phyloP scores from a whole-genome alignment of 805 yeast species.

The Sungouiozyma ichnusensis region DNA sequence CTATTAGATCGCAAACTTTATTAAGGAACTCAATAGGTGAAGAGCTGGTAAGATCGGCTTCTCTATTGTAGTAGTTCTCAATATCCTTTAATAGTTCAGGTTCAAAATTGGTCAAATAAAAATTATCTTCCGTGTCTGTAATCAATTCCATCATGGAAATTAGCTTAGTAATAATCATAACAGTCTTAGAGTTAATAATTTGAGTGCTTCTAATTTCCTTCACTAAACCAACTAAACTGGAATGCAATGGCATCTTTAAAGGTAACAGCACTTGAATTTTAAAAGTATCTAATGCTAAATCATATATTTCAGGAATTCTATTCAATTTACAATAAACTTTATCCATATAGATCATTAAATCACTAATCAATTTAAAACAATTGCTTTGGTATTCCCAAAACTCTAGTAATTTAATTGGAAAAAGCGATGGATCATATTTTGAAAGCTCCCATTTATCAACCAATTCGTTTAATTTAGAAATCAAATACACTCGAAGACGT shows the following conservation, averaged over 20 bases:
- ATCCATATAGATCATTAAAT: slow-evolving; percentile 78
- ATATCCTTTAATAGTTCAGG: slow-evolving; percentile 49
- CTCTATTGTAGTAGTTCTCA: slow-evolving; percentile 40
- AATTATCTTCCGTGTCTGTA: slow-evolving; percentile 48
- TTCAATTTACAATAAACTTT: slow-evolving; percentile 70
- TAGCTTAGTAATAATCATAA: slow-evolving; percentile 47
- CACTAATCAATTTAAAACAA: slow-evolving; percentile 69
- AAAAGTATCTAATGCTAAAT: slow-evolving; percentile 61
- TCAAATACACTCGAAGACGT: slow-evolving; percentile 8
- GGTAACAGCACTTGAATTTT: slow-evolving; percentile 47
- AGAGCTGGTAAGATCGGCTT: slow-evolving; percentile 35
- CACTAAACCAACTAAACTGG: slow-evolving; percentile 28
- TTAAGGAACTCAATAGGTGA: slow-evolving; percentile 48
- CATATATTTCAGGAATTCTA: slow-evolving; percentile 55
- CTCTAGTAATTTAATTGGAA: slow-evolving; percentile 29
- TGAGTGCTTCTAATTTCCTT: slow-evolving; percentile 19
- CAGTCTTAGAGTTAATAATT: background rate
- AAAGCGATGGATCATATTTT: slow-evolving; percentile 17
- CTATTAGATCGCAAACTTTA: slow-evolving; percentile 41
- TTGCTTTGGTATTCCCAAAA: slow-evolving; percentile 63
- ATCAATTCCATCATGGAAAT: slow-evolving; percentile 65
- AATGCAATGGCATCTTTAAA: slow-evolving; percentile 41
- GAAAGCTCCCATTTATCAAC: background rate
- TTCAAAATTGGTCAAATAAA: slow-evolving; percentile 56
- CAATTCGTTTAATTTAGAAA: slow-evolving; percentile 5